Base-by-base conservation (phyloP, 1,284 basidiomycete species). In the Meripilus lineatus region DNA sequence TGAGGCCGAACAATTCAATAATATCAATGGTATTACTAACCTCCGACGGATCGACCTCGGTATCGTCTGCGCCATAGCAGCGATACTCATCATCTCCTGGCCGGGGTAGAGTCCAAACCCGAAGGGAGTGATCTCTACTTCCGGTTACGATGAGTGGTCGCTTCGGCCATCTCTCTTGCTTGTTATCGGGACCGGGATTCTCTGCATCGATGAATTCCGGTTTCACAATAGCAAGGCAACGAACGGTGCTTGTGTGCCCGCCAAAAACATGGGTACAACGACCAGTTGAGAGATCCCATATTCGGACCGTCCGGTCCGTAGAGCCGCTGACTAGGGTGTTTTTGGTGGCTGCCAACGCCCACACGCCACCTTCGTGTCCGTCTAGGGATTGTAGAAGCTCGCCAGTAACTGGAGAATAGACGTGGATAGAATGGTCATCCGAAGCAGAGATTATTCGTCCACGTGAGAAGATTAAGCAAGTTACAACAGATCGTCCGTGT, bases 361-460 rank as follows among this genome's bases (percentile, higher is more conserved):
- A 97, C 2, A 97, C 92, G 25, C 94, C 93, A 33, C 93, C 93
- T 58, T 93, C 89, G 59, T 97, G 94, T 2, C 93, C 93, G 46
- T 87, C 77, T 17, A 97, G 73, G 1, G 83, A 79, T 42, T 77
- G 81, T 4, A 85, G 65, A 20, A 90, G 74, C 38, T 80, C 74
- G 5, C 93, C 93, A 0, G 85, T 90, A 20, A 74, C 64, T 14
- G 91, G 91, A 21, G 84, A 85, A 63, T 94, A 95, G 37, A 96
- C 81, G 60, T 93, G 89, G 57, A 97, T 95, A 3, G 89, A 89
- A 58, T 94, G 89, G 63, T 92, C 90, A 61, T 93, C 91, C 1
- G 93, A 95, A 7, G 93, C 93, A 4, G 90, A 93, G 55, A 97
- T 92, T 64, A 97, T 91, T 55, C 93, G 90, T 36, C 89, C 88